Evolutionary conservation across 2,329 filamentous ascomycete species (phyloP).

Genomic region (Mollisiaceae sp.): DNA sequence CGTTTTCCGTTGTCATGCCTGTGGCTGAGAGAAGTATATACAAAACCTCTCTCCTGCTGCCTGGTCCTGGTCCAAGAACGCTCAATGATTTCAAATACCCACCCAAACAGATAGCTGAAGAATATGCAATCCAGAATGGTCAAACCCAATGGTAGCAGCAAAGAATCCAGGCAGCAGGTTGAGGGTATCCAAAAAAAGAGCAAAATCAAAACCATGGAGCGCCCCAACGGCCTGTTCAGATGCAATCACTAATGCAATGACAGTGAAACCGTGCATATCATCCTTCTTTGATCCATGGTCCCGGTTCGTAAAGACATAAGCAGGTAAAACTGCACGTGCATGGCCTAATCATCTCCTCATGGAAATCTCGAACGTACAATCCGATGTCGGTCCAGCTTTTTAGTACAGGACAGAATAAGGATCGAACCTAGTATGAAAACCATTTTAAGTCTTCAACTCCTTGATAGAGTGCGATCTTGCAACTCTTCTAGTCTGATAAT

Average conservation of each 20-base stretch:
- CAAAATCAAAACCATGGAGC: slow-evolving; percentile 34
- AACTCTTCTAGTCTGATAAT: slow-evolving; percentile 29
- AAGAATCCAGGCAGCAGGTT: slow-evolving; percentile 42
- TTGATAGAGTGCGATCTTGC: slow-evolving; percentile 30
- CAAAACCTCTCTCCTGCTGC: slow-evolving; percentile 32
- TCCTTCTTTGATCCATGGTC: slow-evolving; percentile 32
- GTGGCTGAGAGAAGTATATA: slow-evolving; percentile 28
- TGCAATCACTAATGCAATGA: slow-evolving; percentile 43
- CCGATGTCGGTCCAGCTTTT: slow-evolving; percentile 29
- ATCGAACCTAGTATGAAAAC: slow-evolving; percentile 29
- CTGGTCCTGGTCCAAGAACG: slow-evolving; percentile 24
- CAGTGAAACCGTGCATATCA: slow-evolving; percentile 31
- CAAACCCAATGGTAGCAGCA: slow-evolving; percentile 30
- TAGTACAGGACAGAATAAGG: slow-evolving; percentile 26
- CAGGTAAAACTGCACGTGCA: slow-evolving; percentile 32
- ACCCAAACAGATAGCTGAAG: slow-evolving; percentile 19
- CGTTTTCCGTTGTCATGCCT: slow-evolving; percentile 14
- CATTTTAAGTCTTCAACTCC: slow-evolving; percentile 31
- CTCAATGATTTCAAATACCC: slow-evolving; percentile 24
- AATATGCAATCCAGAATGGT: slow-evolving; percentile 10
- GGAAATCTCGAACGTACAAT: slow-evolving; percentile 28
- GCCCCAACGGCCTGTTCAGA: slow-evolving; percentile 40
- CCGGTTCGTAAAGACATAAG: slow-evolving; percentile 39
- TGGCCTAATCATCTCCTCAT: slow-evolving; percentile 33
- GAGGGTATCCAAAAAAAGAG: slow-evolving; percentile 38